Evolutionary conservation across 768 basidiomycete species (phyloP).

Genomic region (Phylloporus sp.): DNA sequence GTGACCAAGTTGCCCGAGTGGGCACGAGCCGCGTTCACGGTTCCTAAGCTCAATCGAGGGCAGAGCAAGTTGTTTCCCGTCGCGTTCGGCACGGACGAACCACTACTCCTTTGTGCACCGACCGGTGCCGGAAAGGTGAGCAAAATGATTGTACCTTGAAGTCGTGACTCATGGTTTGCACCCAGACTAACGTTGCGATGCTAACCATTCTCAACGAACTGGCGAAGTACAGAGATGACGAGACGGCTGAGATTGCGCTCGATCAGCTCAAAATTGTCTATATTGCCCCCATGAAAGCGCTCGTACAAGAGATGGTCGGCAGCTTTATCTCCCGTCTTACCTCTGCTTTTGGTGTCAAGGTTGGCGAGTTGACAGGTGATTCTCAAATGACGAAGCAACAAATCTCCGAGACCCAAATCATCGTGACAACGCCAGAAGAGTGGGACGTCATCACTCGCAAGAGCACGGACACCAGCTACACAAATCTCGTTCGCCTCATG

Average conservation of each 20-base stretch:
- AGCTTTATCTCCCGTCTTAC: slow-evolving; percentile 78
- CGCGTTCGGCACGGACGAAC: slow-evolving; percentile 93
- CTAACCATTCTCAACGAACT: slow-evolving; percentile 90
- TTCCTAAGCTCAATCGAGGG: slow-evolving; percentile 77
- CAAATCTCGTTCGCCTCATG: slow-evolving; percentile 91
- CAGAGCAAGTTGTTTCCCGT: slow-evolving; percentile 92
- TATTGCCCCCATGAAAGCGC: slow-evolving; percentile 98
- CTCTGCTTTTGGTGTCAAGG: slow-evolving; percentile 63
- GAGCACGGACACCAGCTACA: slow-evolving; percentile 93
- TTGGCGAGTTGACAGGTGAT: slow-evolving; percentile 96
- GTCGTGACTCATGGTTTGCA: slow-evolving; percentile 11
- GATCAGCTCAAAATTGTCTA: slow-evolving; percentile 96
- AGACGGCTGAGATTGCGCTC: slow-evolving; percentile 74
- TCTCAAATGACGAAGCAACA: slow-evolving; percentile 98
- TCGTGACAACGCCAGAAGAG: slow-evolving; percentile 98
- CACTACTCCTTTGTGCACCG: slow-evolving; percentile 90
- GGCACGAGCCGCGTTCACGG: slow-evolving; percentile 83
- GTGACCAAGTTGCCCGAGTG: slow-evolving; percentile 74
- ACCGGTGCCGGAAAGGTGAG: slow-evolving; percentile 97
- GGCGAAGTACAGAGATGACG: slow-evolving; percentile 78
- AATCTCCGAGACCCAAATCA: slow-evolving; percentile 94
- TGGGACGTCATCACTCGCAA: slow-evolving; percentile 99
- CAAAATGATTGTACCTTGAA: neutral
- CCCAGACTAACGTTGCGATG: slow-evolving; percentile 95
- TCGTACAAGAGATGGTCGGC: slow-evolving; percentile 98